Evolutionary conservation across 176 grass and related monocot genomes (phyloP), one percentile per base, ranked within the genome.

Genomic region (Rhipidocladum racemiflorum): DNA sequence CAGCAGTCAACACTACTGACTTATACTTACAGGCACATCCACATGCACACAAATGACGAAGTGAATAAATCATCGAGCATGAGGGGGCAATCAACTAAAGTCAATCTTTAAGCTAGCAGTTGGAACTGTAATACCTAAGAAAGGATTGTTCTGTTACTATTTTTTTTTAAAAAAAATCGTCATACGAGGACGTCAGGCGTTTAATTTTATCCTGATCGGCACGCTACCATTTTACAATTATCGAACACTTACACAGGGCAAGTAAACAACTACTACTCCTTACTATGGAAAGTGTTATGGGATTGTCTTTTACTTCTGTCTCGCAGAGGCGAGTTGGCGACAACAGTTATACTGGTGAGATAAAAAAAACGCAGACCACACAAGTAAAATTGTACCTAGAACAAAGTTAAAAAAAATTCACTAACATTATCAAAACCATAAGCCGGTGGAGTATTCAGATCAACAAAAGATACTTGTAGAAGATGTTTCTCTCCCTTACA

Each of bases 401-500:
- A 18, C 9, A 35, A 20, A 3, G 2, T 49, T 23, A n/a, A n/a
- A n/a, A n/a, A n/a, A n/a, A n/a, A n/a, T n/a, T n/a, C n/a, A n/a
- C n/a, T n/a, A 49, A 61, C 44, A 14, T 32, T 0, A 38, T 42
- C 39, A 54, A 54, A 62, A 63, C 27, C 25, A 23, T 65, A 42
- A 67, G 56, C 28, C 17, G 29, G 12, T 43, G 24, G 50, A 62
- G 36, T 74, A 29, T 55, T 74, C 27, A 57, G 11, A 28, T 42
- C 7, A 78, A 66, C 25, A 16, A 39, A 16, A 67, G 45, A 59
- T 12, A 38, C 3, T 10, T 0, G 12, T 17, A 27, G 10, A 13
- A 73, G 24, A 21, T 20, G 39, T 64, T 36, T 27, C 17, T 38
- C 3, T 38, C 29, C 9, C 79, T 87, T 57, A 97, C 94, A 91